Base-by-base conservation (phyloP, 129 eudicot species). In the Helichrysum umbraculigerum region DNA sequence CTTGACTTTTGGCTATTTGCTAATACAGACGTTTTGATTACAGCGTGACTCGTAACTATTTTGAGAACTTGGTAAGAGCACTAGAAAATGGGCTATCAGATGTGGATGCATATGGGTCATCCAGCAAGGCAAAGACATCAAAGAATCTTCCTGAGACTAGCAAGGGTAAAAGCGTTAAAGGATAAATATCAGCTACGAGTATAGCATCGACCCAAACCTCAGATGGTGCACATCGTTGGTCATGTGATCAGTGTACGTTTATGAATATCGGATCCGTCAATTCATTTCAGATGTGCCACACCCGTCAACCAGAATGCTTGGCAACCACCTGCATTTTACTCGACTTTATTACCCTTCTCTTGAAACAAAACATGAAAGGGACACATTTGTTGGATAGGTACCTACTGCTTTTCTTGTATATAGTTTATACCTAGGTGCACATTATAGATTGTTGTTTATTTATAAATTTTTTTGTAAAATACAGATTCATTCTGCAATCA, bases 61-160 rank as follows among this genome's bases (percentile, higher is more conserved):
- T 83, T 65, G 86, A 78, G 57, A 78, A 83, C 41, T 74, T 83
- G 78, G 83, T 78, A 70, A 14, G 70, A 42, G 86, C 81, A 15
- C 58, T 78, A 16, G 83, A 78, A 71, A 78, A 74, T 16, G 81
- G 86, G 61, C 60, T 83, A 54, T 78, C 78, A 5, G 86, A 78
- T 1, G 74, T 74, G 15, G 60, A 68, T 6, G 21, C 83, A 34
- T 39, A 25, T 1, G 64, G n/a, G 4, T 47, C 56, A 44, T 66
- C 44, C 41, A 65, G 47, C 70, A 15, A 65, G 0, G 10, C 70
- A 65, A 20, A 5, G 28, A 65, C n/a, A 25, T 8, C 70, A 32
- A 35, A 33, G 28, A 65, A 34, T 19, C 28, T 65, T 65, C 4
- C 70, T 35, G 25, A 33, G 50, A 66, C 52, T 66, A 39, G 51